A percentile compares a stretch with the other conserved stretches of the same genome.
Evolutionary conservation across 2,329 filamentous ascomycete species (phyloP).

Genomic region (Paramyrothecium roridum): DNA sequence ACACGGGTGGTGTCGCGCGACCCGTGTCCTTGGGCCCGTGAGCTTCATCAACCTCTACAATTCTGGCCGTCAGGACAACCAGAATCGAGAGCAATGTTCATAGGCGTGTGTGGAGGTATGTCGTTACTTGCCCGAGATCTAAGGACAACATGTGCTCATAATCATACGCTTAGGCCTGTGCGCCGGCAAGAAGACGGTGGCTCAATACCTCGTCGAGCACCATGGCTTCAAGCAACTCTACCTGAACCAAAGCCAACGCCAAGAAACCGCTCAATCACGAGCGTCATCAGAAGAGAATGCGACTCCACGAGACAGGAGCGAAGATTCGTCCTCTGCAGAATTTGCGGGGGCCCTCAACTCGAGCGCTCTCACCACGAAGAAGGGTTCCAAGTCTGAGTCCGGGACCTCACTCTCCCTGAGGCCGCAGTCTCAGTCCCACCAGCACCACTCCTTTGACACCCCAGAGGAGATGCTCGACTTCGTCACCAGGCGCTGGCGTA

Average conservation of each 20-base stretch:
- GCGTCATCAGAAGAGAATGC: constrained; percentile 5
- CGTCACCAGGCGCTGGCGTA: constrained; percentile 80
- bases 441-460: constrained; percentile 51
- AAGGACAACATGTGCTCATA: background rate
- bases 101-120: constrained; percentile 72
- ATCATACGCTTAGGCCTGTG: constrained; percentile 67
- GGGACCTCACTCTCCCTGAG: constrained; percentile 21
- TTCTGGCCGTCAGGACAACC: background rate
- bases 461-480: constrained; percentile 73
- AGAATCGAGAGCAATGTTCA: constrained; percentile 55
- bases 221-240: constrained; percentile 77
- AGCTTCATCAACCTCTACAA: background rate
- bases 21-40: background rate
- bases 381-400: constrained; percentile 17
- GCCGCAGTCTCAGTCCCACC: constrained; percentile 14
- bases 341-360: constrained; percentile 19
- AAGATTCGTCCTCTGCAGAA: constrained; percentile 7
- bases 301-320: background rate
- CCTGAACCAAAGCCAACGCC: constrained; percentile 34
- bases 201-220: constrained; percentile 79
- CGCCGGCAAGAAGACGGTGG: constrained; percentile 87
- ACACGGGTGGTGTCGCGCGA: background rate
- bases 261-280: background rate
- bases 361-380: constrained; percentile 21
- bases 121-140: constrained; percentile 2